Conservation (phyloP, 352 stramenopile species). For the Globisporangium lucens region DNA sequence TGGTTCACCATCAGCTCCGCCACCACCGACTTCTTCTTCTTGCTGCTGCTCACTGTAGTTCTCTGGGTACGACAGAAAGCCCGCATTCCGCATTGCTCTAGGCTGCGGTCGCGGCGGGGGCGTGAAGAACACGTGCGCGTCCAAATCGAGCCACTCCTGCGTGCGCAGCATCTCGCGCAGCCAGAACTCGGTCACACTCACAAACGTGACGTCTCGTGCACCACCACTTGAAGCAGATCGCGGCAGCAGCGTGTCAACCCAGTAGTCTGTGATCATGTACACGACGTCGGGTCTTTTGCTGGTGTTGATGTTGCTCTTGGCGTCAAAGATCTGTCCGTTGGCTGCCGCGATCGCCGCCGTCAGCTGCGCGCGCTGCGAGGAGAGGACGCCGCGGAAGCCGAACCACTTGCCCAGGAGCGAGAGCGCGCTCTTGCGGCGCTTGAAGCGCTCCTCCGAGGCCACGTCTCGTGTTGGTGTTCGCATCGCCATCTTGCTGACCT, state of each 20-base stretch:
- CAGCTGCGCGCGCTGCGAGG: constrained; percentile 17
- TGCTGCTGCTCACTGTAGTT: constrained; percentile 2
- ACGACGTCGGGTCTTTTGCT: constrained; percentile 11
- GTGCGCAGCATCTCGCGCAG: constrained; percentile 39
- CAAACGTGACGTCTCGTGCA: neutral
- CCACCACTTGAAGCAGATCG: neutral
- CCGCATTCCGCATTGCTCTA: neutral
- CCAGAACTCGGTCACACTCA: constrained; percentile 55
- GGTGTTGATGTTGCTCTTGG: neutral
- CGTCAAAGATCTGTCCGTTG: constrained; percentile 17
- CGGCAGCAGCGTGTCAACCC: constrained; percentile 28
- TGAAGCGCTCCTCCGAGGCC: constrained; percentile 4
- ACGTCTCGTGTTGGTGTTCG: neutral
- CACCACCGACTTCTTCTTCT: neutral
- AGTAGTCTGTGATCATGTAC: constrained; percentile 54
- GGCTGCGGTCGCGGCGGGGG: constrained; percentile 22
- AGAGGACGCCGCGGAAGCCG: constrained; percentile 29
- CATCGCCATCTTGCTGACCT: neutral
- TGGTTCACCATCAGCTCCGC: constrained; percentile 18
- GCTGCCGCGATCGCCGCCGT: constrained; percentile 12
- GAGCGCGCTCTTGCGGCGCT: constrained; percentile 18
- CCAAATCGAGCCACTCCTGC: constrained; percentile 31
- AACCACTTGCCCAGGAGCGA: constrained; percentile 30
- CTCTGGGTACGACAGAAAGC: constrained; percentile 39
- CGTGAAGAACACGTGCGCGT: constrained; percentile 43